Percentiles rank a stretch among this genome's conserved stretches.
Evolutionary conservation across 2,329 filamentous ascomycete species (phyloP).

Genomic region (Cryphonectria carpinicola): DNA sequence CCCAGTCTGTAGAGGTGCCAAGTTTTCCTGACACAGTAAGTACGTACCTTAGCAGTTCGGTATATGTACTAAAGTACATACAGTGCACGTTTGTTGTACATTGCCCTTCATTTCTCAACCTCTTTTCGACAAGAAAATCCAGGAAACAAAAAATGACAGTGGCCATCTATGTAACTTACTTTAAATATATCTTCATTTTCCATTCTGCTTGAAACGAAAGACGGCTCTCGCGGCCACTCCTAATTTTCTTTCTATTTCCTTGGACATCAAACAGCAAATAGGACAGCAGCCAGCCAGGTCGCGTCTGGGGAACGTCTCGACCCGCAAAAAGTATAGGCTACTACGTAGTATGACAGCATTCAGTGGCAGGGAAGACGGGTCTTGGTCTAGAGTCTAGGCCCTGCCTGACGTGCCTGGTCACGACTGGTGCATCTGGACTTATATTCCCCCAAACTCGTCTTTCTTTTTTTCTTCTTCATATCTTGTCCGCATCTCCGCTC

Average conservation of each 20-base stretch:
- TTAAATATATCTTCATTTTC: background rate
- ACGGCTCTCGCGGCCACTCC: background rate
- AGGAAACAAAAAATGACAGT: background rate
- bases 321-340: background rate
- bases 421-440: background rate
- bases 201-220: background rate
- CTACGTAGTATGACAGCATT: conserved; percentile 9
- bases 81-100: background rate
- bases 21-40: background rate
- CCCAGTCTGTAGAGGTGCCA: background rate
- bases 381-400: background rate
- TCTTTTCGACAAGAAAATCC: background rate
- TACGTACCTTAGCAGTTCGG: background rate
- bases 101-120: background rate
- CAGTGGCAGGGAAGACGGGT: background rate
- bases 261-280: background rate
- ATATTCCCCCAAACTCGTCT: background rate
- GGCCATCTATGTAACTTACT: background rate
- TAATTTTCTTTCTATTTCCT: background rate
- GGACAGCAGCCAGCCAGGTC: background rate
- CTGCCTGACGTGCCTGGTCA: background rate
- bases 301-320: conserved; percentile 1
- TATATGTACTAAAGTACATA: background rate
- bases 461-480: background rate
- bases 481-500: background rate